Percentiles rank a stretch among this genome's conserved stretches.
These are phyloP conservation scores for Phytophthora uliginosa DNA, from an alignment of 352 stramenopile genomes.

Conservation along the genomic window DNA sequence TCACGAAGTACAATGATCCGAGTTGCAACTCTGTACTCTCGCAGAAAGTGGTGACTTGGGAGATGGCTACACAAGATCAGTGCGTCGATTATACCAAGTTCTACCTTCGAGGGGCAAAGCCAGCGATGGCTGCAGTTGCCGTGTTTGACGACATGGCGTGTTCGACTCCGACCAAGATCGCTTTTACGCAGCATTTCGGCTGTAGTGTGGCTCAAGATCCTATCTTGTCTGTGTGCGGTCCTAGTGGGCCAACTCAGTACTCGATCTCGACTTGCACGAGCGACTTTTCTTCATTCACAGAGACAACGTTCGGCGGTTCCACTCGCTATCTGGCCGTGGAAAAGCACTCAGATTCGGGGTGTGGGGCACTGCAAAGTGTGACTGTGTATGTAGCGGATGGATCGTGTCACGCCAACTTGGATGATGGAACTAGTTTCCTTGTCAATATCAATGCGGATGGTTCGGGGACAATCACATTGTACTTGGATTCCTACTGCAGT, in stretches of 20 bases:
- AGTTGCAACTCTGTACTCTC: slow-evolving; percentile 1
- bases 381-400: slow-evolving; percentile 14
- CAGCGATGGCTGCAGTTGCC: neutral
- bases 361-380: slow-evolving; percentile 3
- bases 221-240: neutral
- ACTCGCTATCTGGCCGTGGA: slow-evolving; percentile 14
- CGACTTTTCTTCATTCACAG: neutral
- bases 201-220: neutral
- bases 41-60: slow-evolving; percentile 1
- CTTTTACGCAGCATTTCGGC: slow-evolving; percentile 2
- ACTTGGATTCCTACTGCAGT: neutral
- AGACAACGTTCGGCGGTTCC: neutral
- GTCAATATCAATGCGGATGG: slow-evolving; percentile 2
- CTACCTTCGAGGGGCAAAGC: slow-evolving; percentile 5
- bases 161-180: slow-evolving; percentile 3
- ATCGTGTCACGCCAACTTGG: neutral
- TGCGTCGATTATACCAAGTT: slow-evolving; percentile 6
- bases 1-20: slow-evolving; percentile 11
- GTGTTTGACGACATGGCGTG: slow-evolving; percentile 17
- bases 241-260: slow-evolving; percentile 5
- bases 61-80: slow-evolving; percentile 4
- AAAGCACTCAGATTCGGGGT: neutral
- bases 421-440: slow-evolving; percentile 18
- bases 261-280: slow-evolving; percentile 4
- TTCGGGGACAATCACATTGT: slow-evolving; percentile 1